Conservation (phyloP, 1,284 basidiomycete genomes). For the Austroboletus rostrupii region DNA sequence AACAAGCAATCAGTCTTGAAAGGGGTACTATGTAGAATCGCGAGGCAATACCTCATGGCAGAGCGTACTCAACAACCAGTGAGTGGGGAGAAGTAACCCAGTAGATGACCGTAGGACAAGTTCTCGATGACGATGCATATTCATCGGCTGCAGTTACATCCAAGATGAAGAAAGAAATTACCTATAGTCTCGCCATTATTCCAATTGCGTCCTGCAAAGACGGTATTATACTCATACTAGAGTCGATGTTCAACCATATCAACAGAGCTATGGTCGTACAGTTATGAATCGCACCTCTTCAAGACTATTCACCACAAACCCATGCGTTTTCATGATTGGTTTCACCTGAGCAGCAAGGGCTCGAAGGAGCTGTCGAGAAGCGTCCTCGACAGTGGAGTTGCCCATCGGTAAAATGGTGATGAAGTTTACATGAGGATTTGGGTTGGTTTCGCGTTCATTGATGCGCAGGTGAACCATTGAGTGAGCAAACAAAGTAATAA, state of each 20-base stretch:
- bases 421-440: constrained; percentile 74
- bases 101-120: constrained; percentile 62
- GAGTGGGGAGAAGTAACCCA: constrained; percentile 56
- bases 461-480: constrained; percentile 68
- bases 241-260: constrained; percentile 6
- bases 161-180: constrained; percentile 23
- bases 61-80: constrained; percentile 73
- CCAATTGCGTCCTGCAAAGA: constrained; percentile 81
- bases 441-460: constrained; percentile 66
- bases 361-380: constrained; percentile 62
- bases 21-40: not conserved
- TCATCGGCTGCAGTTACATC: not conserved
- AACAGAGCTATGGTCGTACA: not conserved
- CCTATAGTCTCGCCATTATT: constrained; percentile 74
- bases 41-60: constrained; percentile 67
- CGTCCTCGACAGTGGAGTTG: constrained; percentile 40
- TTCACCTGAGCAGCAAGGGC: constrained; percentile 77
- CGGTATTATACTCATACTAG: constrained; percentile 69
- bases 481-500: not conserved
- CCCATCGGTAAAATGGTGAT: constrained; percentile 53
- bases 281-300: constrained; percentile 59
- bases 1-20: constrained; percentile 4
- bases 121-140: constrained; percentile 39
- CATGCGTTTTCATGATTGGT: constrained; percentile 76
- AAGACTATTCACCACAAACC: constrained; percentile 69